A percentile compares a stretch with the other conserved stretches of the same genome.
phyloP scores from a whole-genome alignment of 805 yeast genomes.

The Candida mattraensis region DNA sequence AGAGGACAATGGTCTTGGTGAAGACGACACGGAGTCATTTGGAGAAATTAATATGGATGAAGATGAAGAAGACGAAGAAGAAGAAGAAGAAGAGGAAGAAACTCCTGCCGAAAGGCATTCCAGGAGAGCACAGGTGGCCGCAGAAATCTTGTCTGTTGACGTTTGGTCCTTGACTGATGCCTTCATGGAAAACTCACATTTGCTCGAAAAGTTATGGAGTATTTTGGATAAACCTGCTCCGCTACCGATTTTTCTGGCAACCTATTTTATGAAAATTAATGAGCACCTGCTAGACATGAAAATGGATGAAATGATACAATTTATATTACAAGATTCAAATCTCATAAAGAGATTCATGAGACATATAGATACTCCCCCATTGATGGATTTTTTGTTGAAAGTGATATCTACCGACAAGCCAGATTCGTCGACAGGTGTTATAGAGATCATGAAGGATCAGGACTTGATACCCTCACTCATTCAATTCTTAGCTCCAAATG shows the following conservation, averaged over 20 bases:
- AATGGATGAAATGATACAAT: slow-evolving; percentile 73
- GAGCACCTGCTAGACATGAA: slow-evolving; percentile 89
- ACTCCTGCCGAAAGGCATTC: slow-evolving; percentile 35
- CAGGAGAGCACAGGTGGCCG: slow-evolving; percentile 64
- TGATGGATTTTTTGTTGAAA: slow-evolving; percentile 89
- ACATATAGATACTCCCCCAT: slow-evolving; percentile 89
- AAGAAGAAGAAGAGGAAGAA: slow-evolving; percentile 32
- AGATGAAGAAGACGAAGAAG: slow-evolving; percentile 31
- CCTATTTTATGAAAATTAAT: slow-evolving; percentile 87
- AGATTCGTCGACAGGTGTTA: slow-evolving; percentile 83
- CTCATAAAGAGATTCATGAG: slow-evolving; percentile 78
- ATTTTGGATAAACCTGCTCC: slow-evolving; percentile 69
- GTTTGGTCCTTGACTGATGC: slow-evolving; percentile 93
- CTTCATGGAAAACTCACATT: slow-evolving; percentile 69
- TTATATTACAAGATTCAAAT: slow-evolving; percentile 63
- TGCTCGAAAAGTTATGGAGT: slow-evolving; percentile 75
- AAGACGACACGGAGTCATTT: slow-evolving; percentile 20
- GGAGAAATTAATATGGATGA: slow-evolving; percentile 25
- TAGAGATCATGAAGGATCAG: slow-evolving; percentile 73
- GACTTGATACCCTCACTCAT: slow-evolving; percentile 70
- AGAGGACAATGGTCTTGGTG: slow-evolving; percentile 19
- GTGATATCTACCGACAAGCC: slow-evolving; percentile 92
- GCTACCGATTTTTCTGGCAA: slow-evolving; percentile 72
- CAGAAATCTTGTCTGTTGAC: slow-evolving; percentile 87
- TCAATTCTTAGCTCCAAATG: slow-evolving; percentile 65